Evolutionary conservation across 768 basidiomycete genomes (phyloP), one percentile per base, ranked within the genome.

Genomic region (Heimioporus sp.): DNA sequence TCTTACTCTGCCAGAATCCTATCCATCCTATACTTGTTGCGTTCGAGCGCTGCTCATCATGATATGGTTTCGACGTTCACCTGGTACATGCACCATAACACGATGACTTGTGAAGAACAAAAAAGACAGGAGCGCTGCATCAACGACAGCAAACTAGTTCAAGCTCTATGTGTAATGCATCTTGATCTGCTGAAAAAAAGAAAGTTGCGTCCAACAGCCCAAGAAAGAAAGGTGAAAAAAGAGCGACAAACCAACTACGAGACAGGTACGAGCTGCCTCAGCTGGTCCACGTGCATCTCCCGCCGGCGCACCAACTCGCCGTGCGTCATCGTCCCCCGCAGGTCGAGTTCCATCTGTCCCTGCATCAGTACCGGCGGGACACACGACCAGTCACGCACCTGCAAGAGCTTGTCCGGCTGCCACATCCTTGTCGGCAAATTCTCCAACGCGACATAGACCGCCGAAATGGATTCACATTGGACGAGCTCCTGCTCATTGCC

Each of bases 351-450:
- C 38, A 78, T 61, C 85, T 87, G 55, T 7, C 4, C 5, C 4
- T 31, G 13, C 13, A 2, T 16, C 10, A 17, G 5, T 10, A 36
- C 48, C 17, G 11, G 10, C 35, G 3, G 13, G 5, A 12, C 12
- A 35, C 16, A 40, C n/a, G 24, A 40, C 5, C 7, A 48, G 13
- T 16, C 10, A 21, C 51, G 21, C 53, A 96, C 96, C 79, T 90
- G 90, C 34, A 98, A 74, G 2, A 99, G 74, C 65, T 86, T 89
- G 65, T 96, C 94, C 0, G 92, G 85, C 55, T 93, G 85, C 91
- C 95, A 98, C 81, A 95, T 86, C 52, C 93, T 77, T 12, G 90
- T 92, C 1, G 97, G 95, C 55, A 97, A 72, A 60, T 87, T 90
- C 66, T 94, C 90, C 49, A 99, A 71, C 6, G 90, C 83, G 10